Percentiles rank a stretch among this genome's conserved stretches.
Evolutionary conservation across 108 stramenopile species (phyloP).

Genomic region (Aureococcus anophagefferens): DNA sequence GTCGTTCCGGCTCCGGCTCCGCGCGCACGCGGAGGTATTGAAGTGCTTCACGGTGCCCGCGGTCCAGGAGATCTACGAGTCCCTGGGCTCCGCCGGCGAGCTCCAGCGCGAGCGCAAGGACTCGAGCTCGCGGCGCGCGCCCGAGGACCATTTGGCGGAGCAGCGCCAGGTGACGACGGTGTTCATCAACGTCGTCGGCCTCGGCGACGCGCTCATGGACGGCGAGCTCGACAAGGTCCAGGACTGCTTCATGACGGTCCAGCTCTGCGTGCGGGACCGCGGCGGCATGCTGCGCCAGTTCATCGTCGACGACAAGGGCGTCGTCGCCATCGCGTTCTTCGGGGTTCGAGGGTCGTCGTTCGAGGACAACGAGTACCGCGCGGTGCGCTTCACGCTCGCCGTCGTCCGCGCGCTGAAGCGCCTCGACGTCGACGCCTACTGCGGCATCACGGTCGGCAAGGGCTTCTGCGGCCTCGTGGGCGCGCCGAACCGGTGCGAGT

Average conservation of each 20-base stretch:
- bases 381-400: not conserved
- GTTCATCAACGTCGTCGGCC: not conserved
- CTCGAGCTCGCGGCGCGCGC: not conserved
- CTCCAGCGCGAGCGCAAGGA: not conserved
- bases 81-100: not conserved
- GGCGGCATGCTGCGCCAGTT: constrained; percentile 19
- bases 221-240: not conserved
- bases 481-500: constrained; percentile 28
- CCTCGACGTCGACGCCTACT: not conserved
- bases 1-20: not conserved
- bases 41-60: not conserved
- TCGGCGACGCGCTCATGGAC: not conserved
- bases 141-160: not conserved
- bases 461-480: constrained; percentile 44
- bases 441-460: constrained; percentile 33
- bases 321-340: constrained; percentile 61
- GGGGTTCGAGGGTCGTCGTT: constrained; percentile 61
- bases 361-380: constrained; percentile 6
- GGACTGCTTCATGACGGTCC: not conserved
- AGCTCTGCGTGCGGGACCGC: not conserved
- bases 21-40: not conserved
- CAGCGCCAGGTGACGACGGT: not conserved
- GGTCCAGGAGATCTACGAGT: not conserved
- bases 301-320: constrained; percentile 34
- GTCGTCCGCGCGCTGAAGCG: constrained; percentile 4